Conservation (phyloP, 2,329 filamentous ascomycete genomes). For the Albifimbria verrucaria region DNA sequence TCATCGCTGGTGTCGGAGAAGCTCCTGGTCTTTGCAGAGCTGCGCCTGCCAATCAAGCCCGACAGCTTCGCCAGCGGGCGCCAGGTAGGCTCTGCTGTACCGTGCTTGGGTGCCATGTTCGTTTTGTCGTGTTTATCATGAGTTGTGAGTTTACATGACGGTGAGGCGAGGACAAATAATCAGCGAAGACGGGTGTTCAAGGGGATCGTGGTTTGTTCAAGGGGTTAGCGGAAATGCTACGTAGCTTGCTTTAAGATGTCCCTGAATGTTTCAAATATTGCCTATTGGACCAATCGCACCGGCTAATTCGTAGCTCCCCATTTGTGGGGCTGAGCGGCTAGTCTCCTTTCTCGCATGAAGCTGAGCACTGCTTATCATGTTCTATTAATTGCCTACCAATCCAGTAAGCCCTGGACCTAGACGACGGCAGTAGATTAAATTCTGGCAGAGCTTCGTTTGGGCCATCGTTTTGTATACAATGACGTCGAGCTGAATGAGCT, state of each 20-base stretch:
- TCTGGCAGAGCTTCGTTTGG: no score
- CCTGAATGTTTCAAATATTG: background rate
- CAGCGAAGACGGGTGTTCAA: background rate
- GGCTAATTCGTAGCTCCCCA: no score
- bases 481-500: no score
- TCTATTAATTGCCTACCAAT: no score
- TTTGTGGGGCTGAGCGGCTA: no score
- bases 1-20: background rate
- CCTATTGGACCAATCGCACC: background rate
- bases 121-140: conserved; percentile 4
- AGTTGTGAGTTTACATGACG: background rate
- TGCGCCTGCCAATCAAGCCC: background rate
- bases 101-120: conserved; percentile 6
- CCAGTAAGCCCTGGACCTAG: no score
- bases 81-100: background rate
- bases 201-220: background rate
- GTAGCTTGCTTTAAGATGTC: background rate
- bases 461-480: no score
- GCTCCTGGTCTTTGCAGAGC: background rate
- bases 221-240: background rate
- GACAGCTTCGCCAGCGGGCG: background rate
- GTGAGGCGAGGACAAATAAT: background rate
- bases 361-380: no score
- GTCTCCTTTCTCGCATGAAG: no score
- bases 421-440: no score